Base-by-base conservation (phyloP, 2,329 filamentous ascomycete species). In the Periconia macrospinosa region DNA sequence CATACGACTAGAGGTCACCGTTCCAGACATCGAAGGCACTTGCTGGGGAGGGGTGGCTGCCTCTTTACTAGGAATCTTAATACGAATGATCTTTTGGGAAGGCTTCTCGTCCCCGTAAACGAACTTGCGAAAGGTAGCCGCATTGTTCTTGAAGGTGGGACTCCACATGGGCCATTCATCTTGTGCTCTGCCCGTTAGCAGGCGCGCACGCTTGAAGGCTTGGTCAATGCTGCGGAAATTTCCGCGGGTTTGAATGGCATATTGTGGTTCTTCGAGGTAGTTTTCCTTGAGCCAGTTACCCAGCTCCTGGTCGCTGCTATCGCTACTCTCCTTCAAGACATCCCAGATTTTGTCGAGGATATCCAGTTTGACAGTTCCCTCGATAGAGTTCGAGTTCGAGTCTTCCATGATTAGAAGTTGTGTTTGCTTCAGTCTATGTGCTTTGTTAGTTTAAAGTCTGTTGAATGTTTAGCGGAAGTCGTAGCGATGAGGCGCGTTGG, bases 181-280 rank as follows among this genome's bases (percentile, higher is more conserved):
- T 56, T 66, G 63, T 23, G 63, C 58, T 45, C 62, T 63, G n/a
- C 62, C 64, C 15, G 67, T 70, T 30, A 70, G 62, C 17, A 54
- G 51, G 14, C 63, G 62, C 19, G 65, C 66, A 33, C 68, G 62
- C 41, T 63, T 61, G 44, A 66, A 71, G 14, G 68, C 68, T n/a
- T 54, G 55, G 30, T 68, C 60, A 3, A 71, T 52, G 18, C 64
- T 58, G 30, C 45, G 40, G 47, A 67, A 69, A 27, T 57, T 62
- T 47, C 67, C 60, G 2, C 55, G 19, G 6, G 58, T 62, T 30
- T 60, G 58, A 18, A 71, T 65, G 1, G 42, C 46, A 8, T 52
- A 42, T 30, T 55, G 53, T 15, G 47, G 42, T 15, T 57, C 55
- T 13, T 59, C 45, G 1, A 71, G 53, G 23, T 65, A 69, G 15